Evolutionary conservation across 1,284 basidiomycete genomes (phyloP), one percentile per base, ranked within the genome.

Genomic region (Anthracocystis walkeri): DNA sequence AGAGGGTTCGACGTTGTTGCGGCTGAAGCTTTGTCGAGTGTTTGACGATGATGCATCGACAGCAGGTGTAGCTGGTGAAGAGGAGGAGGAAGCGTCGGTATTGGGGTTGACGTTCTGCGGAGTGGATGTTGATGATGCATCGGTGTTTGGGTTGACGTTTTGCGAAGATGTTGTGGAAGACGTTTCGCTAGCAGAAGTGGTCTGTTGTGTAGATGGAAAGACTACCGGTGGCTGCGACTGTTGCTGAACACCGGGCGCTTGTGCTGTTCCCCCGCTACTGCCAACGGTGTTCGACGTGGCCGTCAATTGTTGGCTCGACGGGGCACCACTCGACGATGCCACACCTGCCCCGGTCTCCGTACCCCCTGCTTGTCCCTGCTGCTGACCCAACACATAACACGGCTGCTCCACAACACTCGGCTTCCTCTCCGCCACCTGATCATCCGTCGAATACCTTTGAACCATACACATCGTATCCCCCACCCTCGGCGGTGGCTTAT

Each of bases 401-500:
- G 72, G 72, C 25, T 27, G 10, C 44, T 29, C 63, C 4, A 46
- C 25, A 11, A 4, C 27, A 2, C 29, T 45, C 11, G 72, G 72
- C 46, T 50, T 69, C 29, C 72, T 50, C n/a, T 12, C 21, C 18
- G 20, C 46, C n/a, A 75, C 72, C 66, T 75, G 46, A 27, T 63
- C 59, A 18, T 29, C 16, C 10, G 66, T 75, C 10, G 14, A 20
- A 33, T 69, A 75, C 33, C 56, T 59, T 44, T 65, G n/a, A 0
- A 75, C 40, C 16, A 56, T 53, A n/a, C 72, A 75, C 31, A 61
- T 5, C 18, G 41, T 49, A 58, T 75, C 72, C 1, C 72, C 72
- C 1, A 65, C 49, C 20, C 51, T 49, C 0, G 72, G 72, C 40
- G 45, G 50, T 4, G 71, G 71, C 25, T 58, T 55, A 0, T 25